Percentiles rank a stretch among this genome's conserved stretches.
Evolutionary conservation across 73 alveolate genomes (phyloP).

Genomic region (Tetrahymena elliotti): DNA sequence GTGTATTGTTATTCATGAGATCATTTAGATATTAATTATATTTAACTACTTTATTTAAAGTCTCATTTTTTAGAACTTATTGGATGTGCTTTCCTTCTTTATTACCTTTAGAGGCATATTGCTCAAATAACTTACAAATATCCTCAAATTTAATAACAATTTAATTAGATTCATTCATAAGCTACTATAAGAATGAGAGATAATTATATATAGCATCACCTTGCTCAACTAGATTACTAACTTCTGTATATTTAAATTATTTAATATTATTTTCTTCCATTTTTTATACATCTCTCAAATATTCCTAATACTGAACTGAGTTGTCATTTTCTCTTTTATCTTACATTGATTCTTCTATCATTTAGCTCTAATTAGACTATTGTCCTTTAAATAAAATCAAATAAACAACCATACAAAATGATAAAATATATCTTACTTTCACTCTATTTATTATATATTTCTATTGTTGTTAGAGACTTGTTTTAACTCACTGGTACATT

Average conservation of each 20-base stretch:
- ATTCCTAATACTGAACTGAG: background rate
- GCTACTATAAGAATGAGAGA: background rate
- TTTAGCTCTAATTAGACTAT: background rate
- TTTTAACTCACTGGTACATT: background rate
- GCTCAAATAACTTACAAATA: background rate
- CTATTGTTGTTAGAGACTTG: background rate
- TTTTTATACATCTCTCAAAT: background rate
- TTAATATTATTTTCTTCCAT: background rate
- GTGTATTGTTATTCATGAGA: background rate
- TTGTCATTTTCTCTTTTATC: background rate
- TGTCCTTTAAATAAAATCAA: background rate
- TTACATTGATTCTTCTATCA: background rate
- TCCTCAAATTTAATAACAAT: background rate
- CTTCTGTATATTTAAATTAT: background rate
- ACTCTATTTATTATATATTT: background rate
- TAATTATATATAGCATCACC: background rate
- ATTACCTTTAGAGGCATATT: background rate
- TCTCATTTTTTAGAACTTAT: background rate
- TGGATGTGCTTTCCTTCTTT: background rate
- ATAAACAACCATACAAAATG: background rate
- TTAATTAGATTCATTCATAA: background rate
- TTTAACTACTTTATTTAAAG: background rate
- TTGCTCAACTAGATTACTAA: background rate
- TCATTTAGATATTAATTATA: background rate
- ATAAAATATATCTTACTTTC: background rate